phyloP scores from a whole-genome alignment of 2,329 filamentous ascomycete species.

The Clarireedia monteithiana region DNA sequence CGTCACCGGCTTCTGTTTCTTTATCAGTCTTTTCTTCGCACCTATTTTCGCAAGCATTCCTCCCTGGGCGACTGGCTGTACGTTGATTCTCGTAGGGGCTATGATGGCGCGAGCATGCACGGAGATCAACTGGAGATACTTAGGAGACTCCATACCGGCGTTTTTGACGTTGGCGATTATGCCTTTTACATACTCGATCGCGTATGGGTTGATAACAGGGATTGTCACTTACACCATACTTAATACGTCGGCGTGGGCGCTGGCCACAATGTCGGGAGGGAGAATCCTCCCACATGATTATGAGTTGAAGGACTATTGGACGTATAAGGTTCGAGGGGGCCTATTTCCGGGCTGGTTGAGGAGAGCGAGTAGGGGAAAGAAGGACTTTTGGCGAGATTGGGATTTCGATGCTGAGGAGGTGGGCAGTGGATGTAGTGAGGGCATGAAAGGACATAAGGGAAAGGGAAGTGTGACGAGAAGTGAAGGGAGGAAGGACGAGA shows the following conservation, averaged over 20 bases:
- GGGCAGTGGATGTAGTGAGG: not conserved
- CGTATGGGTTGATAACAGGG: constrained; percentile 74
- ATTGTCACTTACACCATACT: constrained; percentile 70
- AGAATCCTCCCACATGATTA: constrained; percentile 69
- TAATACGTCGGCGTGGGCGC: constrained; percentile 62
- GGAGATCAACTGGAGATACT: constrained; percentile 84
- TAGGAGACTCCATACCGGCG: constrained; percentile 75
- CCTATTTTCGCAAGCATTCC: constrained; percentile 87
- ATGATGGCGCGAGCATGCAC: constrained; percentile 75
- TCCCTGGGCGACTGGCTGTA: constrained; percentile 82
- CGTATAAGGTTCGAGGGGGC: constrained; percentile 67
- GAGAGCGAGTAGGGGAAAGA: constrained; percentile 33
- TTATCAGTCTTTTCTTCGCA: constrained; percentile 82
- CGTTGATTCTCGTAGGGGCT: constrained; percentile 79
- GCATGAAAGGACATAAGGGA: constrained; percentile 7
- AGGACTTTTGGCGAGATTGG: constrained; percentile 22
- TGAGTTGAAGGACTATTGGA: constrained; percentile 72
- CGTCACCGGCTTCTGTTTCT: constrained; percentile 72
- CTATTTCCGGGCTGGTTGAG: constrained; percentile 67
- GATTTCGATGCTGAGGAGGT: constrained; percentile 19
- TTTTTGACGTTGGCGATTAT: constrained; percentile 79
- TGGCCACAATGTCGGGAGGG: constrained; percentile 59
- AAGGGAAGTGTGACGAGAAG: constrained; percentile 12
- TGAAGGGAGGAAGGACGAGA: constrained; percentile 1
- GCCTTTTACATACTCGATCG: constrained; percentile 87